Conservation (phyloP, 805 yeast genomes). For the Starmera caribaea region DNA sequence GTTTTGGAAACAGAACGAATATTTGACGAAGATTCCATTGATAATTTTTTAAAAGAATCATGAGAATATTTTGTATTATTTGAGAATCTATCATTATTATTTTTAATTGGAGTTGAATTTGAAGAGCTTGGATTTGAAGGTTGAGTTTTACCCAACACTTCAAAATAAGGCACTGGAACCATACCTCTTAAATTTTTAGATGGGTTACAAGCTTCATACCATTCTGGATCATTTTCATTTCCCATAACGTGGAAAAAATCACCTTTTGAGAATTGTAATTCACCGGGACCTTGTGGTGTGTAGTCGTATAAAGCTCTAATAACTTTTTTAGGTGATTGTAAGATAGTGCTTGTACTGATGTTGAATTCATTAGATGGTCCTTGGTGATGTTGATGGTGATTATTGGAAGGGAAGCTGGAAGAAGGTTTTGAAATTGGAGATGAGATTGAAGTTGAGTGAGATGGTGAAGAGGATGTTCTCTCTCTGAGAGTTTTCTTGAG, state of each 20-base stretch:
- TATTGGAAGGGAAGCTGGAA: slow-evolving; percentile 1
- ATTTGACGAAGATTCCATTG: slow-evolving; percentile 6
- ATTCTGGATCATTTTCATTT: slow-evolving; percentile 46
- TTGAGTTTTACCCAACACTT: slow-evolving; percentile 57
- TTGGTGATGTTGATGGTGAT: slow-evolving; percentile 13
- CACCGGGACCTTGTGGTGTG: slow-evolving; percentile 71
- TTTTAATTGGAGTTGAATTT: slow-evolving; percentile 25
- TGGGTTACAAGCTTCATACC: slow-evolving; percentile 89
- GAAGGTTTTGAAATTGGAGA: slow-evolving; percentile 2
- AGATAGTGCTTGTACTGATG: slow-evolving; percentile 10
- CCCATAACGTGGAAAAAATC: slow-evolving; percentile 82
- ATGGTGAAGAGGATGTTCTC: slow-evolving; percentile 6
- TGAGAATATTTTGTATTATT: slow-evolving; percentile 5
- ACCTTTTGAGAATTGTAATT: slow-evolving; percentile 67
- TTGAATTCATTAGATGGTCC: slow-evolving; percentile 11
- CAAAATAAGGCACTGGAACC: slow-evolving; percentile 83
- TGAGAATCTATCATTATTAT: slow-evolving; percentile 4
- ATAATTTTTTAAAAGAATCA: slow-evolving; percentile 3
- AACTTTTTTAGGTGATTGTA: slow-evolving; percentile 65
- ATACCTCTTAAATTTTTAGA: slow-evolving; percentile 66
- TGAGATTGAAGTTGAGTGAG: slow-evolving; percentile 12
- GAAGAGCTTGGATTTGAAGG: slow-evolving; percentile 3
- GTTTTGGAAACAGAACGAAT: slow-evolving; percentile 15
- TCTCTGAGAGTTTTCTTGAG: slow-evolving; percentile 18
- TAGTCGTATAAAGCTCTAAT: slow-evolving; percentile 77